Percentiles rank a stretch among this genome's conserved stretches.
phyloP scores from a whole-genome alignment of 1,139 yeast species.

The Lipomyces yarrowii region DNA sequence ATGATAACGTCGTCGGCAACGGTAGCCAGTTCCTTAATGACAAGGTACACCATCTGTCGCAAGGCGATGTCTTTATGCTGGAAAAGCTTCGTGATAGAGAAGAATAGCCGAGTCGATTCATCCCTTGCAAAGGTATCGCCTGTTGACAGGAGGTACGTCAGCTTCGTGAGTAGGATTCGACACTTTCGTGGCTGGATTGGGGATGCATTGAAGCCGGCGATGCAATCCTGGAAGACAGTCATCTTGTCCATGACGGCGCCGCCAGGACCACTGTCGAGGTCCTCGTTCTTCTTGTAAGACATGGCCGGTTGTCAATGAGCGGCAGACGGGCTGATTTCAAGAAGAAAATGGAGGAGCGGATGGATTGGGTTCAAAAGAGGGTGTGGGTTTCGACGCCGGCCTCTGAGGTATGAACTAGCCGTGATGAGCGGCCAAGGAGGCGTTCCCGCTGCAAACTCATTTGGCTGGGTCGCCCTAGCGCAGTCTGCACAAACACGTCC shows the following conservation, averaged over 20 bases:
- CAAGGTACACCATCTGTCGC: slow-evolving; percentile 91
- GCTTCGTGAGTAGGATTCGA: slow-evolving; percentile 72
- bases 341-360: neutral
- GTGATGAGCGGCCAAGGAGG: neutral
- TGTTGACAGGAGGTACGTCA: slow-evolving; percentile 65
- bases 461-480: neutral
- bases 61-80: slow-evolving; percentile 85
- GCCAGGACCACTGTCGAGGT: slow-evolving; percentile 56
- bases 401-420: neutral
- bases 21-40: slow-evolving; percentile 84
- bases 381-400: neutral
- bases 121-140: slow-evolving; percentile 87
- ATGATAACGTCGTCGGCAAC: slow-evolving; percentile 90
- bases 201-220: slow-evolving; percentile 88
- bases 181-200: slow-evolving; percentile 89
- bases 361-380: neutral
- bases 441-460: neutral
- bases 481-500: neutral
- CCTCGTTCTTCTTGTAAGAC: slow-evolving; percentile 83
- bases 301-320: slow-evolving; percentile 45
- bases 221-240: slow-evolving; percentile 96
- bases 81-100: slow-evolving; percentile 89
- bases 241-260: slow-evolving; percentile 71
- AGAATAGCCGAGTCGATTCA: slow-evolving; percentile 91
- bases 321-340: neutral